These are phyloP conservation scores for Globisporangium solare DNA, from an alignment of 352 stramenopile species.

Conservation along the genomic window DNA sequence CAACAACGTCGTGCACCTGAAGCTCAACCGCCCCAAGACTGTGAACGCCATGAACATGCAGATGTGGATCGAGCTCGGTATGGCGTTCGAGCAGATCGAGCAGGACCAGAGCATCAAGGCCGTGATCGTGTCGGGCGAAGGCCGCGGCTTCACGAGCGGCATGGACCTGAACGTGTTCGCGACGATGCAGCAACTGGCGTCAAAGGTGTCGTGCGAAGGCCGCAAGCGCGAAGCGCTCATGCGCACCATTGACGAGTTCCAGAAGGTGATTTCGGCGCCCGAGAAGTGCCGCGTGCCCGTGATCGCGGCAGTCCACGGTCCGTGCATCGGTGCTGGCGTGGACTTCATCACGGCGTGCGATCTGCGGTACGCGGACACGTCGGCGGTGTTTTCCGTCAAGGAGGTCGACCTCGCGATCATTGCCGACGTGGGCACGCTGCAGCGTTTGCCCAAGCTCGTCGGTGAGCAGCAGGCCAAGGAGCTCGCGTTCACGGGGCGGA, in stretches of 20 bases:
- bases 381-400: constrained; percentile 81
- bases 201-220: constrained; percentile 60
- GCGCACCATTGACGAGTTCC: constrained; percentile 76
- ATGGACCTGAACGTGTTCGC: constrained; percentile 89
- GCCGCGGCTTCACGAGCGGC: constrained; percentile 79
- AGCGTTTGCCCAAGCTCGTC: constrained; percentile 81
- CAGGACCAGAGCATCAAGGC: constrained; percentile 58
- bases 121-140: constrained; percentile 75
- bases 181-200: constrained; percentile 62
- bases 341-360: constrained; percentile 88
- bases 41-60: constrained; percentile 89
- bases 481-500: constrained; percentile 78
- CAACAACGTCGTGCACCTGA: constrained; percentile 67
- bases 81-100: constrained; percentile 68
- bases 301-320: constrained; percentile 74
- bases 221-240: constrained; percentile 81
- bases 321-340: constrained; percentile 81
- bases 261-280: constrained; percentile 77
- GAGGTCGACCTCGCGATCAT: constrained; percentile 88
- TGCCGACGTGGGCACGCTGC: constrained; percentile 84
- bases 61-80: constrained; percentile 80
- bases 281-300: constrained; percentile 84
- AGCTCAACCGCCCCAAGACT: constrained; percentile 77
- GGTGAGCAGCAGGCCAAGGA: constrained; percentile 84
- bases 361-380: constrained; percentile 80